phyloP scores from a whole-genome alignment of 2,329 filamentous ascomycete species.

The Karstenula rhodostoma region DNA sequence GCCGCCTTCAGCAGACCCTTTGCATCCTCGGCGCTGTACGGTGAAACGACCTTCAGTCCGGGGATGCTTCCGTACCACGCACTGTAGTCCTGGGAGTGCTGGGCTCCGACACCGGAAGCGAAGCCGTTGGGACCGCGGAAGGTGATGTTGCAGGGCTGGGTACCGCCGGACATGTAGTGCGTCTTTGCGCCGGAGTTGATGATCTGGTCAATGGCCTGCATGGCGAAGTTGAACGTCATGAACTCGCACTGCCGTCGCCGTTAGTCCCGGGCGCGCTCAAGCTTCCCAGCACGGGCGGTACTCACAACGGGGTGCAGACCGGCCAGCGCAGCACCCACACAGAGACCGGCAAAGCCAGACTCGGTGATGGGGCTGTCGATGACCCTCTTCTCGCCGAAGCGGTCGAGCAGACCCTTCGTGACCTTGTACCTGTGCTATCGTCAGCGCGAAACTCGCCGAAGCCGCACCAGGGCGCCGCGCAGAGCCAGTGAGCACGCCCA shows the following conservation, averaged over 20 bases:
- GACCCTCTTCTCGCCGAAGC: slow-evolving; percentile 95
- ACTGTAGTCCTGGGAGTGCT: slow-evolving; percentile 99
- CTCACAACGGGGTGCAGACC: slow-evolving; percentile 92
- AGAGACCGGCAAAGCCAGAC: slow-evolving; percentile 92
- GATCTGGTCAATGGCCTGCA: slow-evolving; percentile 99
- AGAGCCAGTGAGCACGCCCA: background rate
- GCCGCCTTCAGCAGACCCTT: slow-evolving; percentile 98
- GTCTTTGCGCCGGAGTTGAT: slow-evolving; percentile 99
- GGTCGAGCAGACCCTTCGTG: slow-evolving; percentile 95
- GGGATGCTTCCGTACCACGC: slow-evolving; percentile 99
- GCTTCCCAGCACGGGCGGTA: background rate
- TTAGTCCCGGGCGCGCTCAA: slow-evolving; percentile 16
- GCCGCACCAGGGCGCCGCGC: slow-evolving; percentile 1
- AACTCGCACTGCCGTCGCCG: slow-evolving; percentile 80
- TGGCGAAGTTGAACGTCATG: slow-evolving; percentile 99
- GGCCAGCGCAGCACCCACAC: slow-evolving; percentile 92
- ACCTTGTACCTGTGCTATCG: slow-evolving; percentile 81
- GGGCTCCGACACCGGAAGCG: slow-evolving; percentile 90
- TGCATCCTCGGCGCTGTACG: slow-evolving; percentile 97
- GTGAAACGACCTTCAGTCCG: slow-evolving; percentile 93
- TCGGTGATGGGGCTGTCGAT: slow-evolving; percentile 99
- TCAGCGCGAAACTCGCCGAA: slow-evolving; percentile 45
- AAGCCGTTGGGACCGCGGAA: slow-evolving; percentile 99
- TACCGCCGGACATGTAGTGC: slow-evolving; percentile 99
- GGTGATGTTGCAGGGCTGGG: slow-evolving; percentile 99